phyloP scores from a whole-genome alignment of 2,329 filamentous ascomycete species.

The Aspergillus sp. region DNA sequence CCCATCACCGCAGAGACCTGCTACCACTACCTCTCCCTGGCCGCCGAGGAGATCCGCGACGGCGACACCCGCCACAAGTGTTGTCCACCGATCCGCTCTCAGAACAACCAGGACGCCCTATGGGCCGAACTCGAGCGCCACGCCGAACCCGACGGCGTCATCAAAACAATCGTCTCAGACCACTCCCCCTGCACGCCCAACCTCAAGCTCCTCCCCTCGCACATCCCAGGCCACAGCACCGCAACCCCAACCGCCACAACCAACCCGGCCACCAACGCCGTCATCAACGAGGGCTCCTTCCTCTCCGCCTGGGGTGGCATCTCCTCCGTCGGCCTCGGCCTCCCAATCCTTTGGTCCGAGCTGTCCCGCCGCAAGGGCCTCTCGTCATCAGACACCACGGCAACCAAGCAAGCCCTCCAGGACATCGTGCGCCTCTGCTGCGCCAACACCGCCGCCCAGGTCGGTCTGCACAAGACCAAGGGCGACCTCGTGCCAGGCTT shows the following conservation, averaged over 20 bases:
- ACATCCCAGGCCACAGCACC: conserved; percentile 56
- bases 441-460: conserved; percentile 81
- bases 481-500: conserved; percentile 78
- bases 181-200: conserved; percentile 96
- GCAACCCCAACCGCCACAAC: conserved; percentile 1
- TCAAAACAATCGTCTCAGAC: conserved; percentile 89
- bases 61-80: conserved; percentile 94
- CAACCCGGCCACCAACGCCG: conserved; percentile 17
- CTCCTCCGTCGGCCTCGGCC: conserved; percentile 85
- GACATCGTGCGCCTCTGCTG: conserved; percentile 86
- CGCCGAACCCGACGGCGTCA: conserved; percentile 67
- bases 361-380: conserved; percentile 59
- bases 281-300: conserved; percentile 70
- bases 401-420: conserved; percentile 58
- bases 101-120: conserved; percentile 77
- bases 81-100: conserved; percentile 84
- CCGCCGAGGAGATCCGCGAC: conserved; percentile 75
- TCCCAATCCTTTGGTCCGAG: conserved; percentile 86
- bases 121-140: conserved; percentile 73
- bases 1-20: conserved; percentile 93
- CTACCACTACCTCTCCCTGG: conserved; percentile 88
- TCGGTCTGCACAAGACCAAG: conserved; percentile 78
- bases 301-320: conserved; percentile 97
- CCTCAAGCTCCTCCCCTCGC: conserved; percentile 78
- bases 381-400: conserved; percentile 37